phyloP scores from a whole-genome alignment of 768 basidiomycete genomes.

The Hericium rajendrae region DNA sequence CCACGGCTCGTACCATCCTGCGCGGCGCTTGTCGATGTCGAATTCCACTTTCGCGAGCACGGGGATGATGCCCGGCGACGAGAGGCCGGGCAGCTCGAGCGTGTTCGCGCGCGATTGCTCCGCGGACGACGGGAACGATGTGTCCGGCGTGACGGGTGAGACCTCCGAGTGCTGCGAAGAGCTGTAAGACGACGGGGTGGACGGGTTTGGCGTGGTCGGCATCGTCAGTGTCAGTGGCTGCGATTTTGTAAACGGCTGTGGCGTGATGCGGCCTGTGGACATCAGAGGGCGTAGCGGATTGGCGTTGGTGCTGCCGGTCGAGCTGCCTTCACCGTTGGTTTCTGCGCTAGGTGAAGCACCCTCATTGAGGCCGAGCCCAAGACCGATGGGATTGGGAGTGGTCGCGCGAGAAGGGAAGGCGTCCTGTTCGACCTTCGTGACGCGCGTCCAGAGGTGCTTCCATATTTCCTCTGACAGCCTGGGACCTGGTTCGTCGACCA shows the following conservation, averaged over 20 bases:
- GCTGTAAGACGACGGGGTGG: slow-evolving; percentile 37
- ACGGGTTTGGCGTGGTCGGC: slow-evolving; percentile 28
- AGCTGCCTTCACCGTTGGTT: background rate
- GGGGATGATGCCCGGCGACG: slow-evolving; percentile 57
- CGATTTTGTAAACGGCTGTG: slow-evolving; percentile 20
- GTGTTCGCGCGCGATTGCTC: slow-evolving; percentile 33
- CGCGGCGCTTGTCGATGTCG: slow-evolving; percentile 75
- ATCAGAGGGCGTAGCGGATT: slow-evolving; percentile 35
- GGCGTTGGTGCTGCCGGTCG: slow-evolving; percentile 15
- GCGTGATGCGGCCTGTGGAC: slow-evolving; percentile 21
- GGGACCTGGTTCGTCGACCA: slow-evolving; percentile 58
- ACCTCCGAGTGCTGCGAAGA: slow-evolving; percentile 9
- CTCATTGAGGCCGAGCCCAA: slow-evolving; percentile 21
- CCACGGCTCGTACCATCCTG: slow-evolving; percentile 86
- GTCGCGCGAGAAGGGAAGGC: slow-evolving; percentile 23
- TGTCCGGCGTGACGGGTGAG: slow-evolving; percentile 20
- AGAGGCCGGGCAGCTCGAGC: slow-evolving; percentile 58
- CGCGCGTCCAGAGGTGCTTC: slow-evolving; percentile 77
- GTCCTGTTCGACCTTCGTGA: slow-evolving; percentile 50
- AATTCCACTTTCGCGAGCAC: slow-evolving; percentile 94
- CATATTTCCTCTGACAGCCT: slow-evolving; percentile 81
- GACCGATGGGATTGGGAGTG: slow-evolving; percentile 35
- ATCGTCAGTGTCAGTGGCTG: background rate
- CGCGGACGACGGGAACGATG: slow-evolving; percentile 21
- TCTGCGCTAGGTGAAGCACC: slow-evolving; percentile 3